Evolutionary conservation across 176 grass and related monocot species (phyloP).

Genomic region (Bothriochloa decipiens): DNA sequence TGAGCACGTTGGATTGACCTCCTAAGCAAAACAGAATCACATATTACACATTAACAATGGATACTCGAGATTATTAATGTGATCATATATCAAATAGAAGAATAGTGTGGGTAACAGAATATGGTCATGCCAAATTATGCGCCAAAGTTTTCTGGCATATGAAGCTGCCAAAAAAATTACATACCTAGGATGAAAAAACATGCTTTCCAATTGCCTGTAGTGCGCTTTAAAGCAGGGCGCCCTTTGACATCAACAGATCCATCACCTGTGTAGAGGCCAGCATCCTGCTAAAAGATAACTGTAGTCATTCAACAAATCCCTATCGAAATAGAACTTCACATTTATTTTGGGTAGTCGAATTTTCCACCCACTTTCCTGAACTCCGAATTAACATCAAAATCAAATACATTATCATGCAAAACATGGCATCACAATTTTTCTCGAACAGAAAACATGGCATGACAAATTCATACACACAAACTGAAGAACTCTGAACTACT

Average conservation of each 20-base stretch:
- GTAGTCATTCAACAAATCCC: neutral
- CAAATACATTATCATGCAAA: neutral
- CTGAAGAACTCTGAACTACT: neutral
- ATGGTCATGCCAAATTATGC: neutral
- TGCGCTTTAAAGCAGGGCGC: conserved; percentile 43
- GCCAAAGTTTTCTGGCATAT: neutral
- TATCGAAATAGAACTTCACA: neutral
- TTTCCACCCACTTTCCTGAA: conserved; percentile 2
- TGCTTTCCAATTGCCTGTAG: conserved; percentile 70
- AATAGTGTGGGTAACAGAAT: neutral
- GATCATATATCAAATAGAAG: neutral
- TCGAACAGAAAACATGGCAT: neutral
- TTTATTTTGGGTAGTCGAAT: neutral
- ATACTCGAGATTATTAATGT: neutral
- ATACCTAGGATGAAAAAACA: conserved; percentile 57
- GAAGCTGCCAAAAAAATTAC: conserved; percentile 28
- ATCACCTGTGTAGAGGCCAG: conserved; percentile 53
- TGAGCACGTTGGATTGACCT: neutral
- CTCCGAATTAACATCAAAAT: neutral
- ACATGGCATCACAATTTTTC: neutral
- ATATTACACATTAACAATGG: neutral
- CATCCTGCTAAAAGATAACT: conserved; percentile 42
- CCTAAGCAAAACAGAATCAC: neutral
- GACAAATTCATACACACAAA: conserved; percentile 1
- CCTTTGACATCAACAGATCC: conserved; percentile 61